phyloP scores from a whole-genome alignment of 768 basidiomycete species.

The Suillus subluteus region DNA sequence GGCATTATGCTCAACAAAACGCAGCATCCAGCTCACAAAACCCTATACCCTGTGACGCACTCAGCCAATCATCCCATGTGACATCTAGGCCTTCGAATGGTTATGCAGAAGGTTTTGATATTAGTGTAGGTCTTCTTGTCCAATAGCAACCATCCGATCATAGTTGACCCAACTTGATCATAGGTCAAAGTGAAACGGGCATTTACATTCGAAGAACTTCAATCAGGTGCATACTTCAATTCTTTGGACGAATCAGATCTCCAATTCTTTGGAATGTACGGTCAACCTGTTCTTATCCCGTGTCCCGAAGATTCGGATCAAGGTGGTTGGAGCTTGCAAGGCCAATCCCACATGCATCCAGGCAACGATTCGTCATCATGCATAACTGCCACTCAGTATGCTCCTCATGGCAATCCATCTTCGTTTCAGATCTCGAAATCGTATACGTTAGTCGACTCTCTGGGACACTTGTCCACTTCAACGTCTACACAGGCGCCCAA shows the following conservation, averaged over 20 bases:
- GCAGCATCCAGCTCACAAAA: background rate
- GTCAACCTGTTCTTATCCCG: constrained; percentile 37
- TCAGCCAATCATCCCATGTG: background rate
- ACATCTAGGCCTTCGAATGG: background rate
- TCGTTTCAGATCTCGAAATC: constrained; percentile 26
- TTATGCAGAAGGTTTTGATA: constrained; percentile 28
- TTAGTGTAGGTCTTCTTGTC: constrained; percentile 20
- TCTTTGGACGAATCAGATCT: constrained; percentile 36
- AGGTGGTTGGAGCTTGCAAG: constrained; percentile 21
- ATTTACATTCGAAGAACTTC: constrained; percentile 38
- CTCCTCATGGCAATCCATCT: constrained; percentile 14
- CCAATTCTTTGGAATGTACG: constrained; percentile 36
- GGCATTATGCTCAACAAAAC: background rate
- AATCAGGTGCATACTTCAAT: constrained; percentile 34
- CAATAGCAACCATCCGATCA: background rate
- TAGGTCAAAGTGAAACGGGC: constrained; percentile 36
- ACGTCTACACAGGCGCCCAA: background rate
- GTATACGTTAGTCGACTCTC: constrained; percentile 31
- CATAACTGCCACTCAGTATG: background rate
- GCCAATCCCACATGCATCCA: constrained; percentile 13
- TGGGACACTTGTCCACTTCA: constrained; percentile 21
- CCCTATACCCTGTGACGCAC: background rate
- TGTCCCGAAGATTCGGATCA: constrained; percentile 24
- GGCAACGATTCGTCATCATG: constrained; percentile 1
- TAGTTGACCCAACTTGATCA: constrained; percentile 1